These are phyloP conservation scores for Diplotaxis tenuifolia DNA, from an alignment of 345 rosid genomes.

Conservation along the genomic window DNA sequence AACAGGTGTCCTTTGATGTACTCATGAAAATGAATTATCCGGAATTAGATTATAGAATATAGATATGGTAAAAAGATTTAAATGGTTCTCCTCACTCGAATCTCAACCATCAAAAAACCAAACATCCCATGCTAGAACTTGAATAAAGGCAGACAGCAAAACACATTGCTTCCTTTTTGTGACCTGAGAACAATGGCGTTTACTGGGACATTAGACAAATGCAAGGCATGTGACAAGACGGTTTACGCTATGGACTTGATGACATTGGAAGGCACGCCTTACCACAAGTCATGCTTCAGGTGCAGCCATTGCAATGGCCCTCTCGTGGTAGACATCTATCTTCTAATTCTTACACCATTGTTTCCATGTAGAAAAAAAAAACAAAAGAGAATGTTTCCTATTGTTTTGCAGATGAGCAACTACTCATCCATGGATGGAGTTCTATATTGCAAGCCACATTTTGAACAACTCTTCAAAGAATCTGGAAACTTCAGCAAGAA, in stretches of 20 bases:
- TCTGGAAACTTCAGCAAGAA: no score
- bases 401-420: slow-evolving; percentile 64
- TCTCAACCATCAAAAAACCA: slow-evolving; percentile 34
- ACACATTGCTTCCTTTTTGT: neutral
- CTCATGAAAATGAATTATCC: slow-evolving; percentile 10
- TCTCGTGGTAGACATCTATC: slow-evolving; percentile 41
- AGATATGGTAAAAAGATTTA: neutral
- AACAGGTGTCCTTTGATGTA: no score
- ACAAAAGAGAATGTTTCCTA: neutral
- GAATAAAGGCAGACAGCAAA: slow-evolving; percentile 8
- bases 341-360: slow-evolving; percentile 25
- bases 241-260: slow-evolving; percentile 77
- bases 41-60: slow-evolving; percentile 20
- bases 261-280: slow-evolving; percentile 85
- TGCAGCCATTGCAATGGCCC: no score
- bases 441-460: no score
- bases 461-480: no score
- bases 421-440: slow-evolving; percentile 61
- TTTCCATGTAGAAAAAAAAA: neutral
- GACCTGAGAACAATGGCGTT: slow-evolving; percentile 49
- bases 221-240: slow-evolving; percentile 90
- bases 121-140: neutral
- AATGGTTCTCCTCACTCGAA: slow-evolving; percentile 31
- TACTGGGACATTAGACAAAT: slow-evolving; percentile 86
- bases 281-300: slow-evolving; percentile 81